Conservation (phyloP, 176 grass and related monocot species). For the Triticum timopheevii region DNA sequence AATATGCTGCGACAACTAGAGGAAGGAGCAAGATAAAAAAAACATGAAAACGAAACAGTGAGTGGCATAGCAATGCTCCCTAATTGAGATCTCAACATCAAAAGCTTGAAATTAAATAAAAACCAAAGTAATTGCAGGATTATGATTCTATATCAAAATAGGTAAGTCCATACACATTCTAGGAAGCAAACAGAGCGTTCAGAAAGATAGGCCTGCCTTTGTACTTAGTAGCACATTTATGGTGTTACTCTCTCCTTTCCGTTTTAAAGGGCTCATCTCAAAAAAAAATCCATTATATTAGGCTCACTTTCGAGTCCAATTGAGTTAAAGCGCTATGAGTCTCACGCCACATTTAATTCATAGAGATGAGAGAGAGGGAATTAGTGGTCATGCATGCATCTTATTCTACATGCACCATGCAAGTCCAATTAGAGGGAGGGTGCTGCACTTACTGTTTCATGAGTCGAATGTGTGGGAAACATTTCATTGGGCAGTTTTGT, state of each 20-base stretch:
- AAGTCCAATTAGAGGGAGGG: no score
- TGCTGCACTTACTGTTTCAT: no score
- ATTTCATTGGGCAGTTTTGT: no score
- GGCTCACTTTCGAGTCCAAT: no score
- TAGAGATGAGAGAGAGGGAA: no score
- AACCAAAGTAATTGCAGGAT: neutral
- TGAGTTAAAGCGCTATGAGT: no score
- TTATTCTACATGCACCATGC: no score
- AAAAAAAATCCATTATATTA: no score
- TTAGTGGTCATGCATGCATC: no score
- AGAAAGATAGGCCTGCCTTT: neutral
- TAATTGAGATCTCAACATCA: neutral
- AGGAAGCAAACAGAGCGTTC: neutral
- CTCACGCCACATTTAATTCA: no score
- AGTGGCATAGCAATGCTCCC: neutral
- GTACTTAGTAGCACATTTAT: slow-evolving; percentile 6
- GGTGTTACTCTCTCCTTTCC: neutral
- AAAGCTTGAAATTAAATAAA: slow-evolving; percentile 3
- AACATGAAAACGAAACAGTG: slow-evolving; percentile 3
- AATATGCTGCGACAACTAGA: slow-evolving; percentile 19
- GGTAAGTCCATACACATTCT: neutral
- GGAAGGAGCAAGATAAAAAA: neutral
- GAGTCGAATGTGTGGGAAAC: no score
- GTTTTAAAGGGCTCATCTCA: no score
- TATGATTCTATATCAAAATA: slow-evolving; percentile 19